Conservation (phyloP, 78 protist genomes). For the Chrysochromulina parva region DNA sequence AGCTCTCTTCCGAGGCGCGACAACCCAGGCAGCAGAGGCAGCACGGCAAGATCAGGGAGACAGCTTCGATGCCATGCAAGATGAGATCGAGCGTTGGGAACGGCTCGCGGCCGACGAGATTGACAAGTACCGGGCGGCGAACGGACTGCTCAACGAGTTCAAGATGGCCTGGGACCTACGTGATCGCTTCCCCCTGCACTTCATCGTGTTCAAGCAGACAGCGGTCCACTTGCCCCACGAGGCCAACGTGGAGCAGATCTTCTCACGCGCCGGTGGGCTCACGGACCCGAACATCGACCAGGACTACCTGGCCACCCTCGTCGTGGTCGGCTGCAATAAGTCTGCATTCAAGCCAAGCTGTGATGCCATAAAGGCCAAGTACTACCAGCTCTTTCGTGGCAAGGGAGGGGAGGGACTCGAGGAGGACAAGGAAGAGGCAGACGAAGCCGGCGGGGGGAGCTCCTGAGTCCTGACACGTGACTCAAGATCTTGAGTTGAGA, state of each 20-base stretch:
- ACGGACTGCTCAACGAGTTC: neutral
- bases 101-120: neutral
- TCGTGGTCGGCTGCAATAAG: neutral
- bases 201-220: neutral
- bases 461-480: too few relatives aligned
- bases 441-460: too few relatives aligned
- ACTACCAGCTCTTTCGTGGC: neutral
- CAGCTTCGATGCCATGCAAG: neutral
- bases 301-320: neutral
- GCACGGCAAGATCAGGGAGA: too few relatives aligned
- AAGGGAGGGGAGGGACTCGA: too few relatives aligned
- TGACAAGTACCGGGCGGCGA: neutral
- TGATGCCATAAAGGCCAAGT: neutral
- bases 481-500: too few relatives aligned
- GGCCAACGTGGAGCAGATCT: constrained; percentile 2
- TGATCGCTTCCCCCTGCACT: neutral
- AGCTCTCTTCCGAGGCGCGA: too few relatives aligned
- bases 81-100: neutral
- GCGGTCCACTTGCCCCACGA: neutral
- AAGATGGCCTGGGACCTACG: neutral
- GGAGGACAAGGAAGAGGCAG: too few relatives aligned
- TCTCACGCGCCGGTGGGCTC: neutral
- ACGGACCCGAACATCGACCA: neutral
- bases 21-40: too few relatives aligned
- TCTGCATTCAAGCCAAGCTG: neutral